Evolutionary conservation across 106 monocot species (phyloP), one percentile per base, ranked within the genome.

Genomic region (Triglochin maritima): DNA sequence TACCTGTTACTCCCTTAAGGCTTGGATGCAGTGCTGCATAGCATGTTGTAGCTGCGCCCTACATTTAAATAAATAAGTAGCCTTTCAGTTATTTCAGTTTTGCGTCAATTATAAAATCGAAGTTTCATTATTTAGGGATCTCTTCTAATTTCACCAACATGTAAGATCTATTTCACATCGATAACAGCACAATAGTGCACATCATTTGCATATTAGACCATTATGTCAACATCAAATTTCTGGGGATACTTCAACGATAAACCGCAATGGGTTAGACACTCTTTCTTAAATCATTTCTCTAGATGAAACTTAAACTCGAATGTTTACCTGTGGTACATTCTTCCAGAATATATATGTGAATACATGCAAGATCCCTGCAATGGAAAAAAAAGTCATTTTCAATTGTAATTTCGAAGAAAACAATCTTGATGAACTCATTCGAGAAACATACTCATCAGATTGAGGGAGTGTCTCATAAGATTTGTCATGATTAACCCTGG

Each of bases 401-500:
- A 61, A 10, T 42, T 61, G 44, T 29, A 29, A 29, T 29, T 29
- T 29, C 29, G 29, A 29, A 29, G 29, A 29, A 29, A 29, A 29
- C 29, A 29, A 29, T 29, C 29, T 29, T 29, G 29, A 29, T 29
- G 29, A 1, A 29, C 29, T 29, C 29, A 29, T 29, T 29, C 29
- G 29, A 1, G 29, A 29, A 29, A 67, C 87, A 64, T 88, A 95
- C 95, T 85, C 90, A 85, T 90, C 9, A 85, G 44, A 48, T 70
- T 3, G 52, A 75, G 67, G 46, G 95, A 84, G 60, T 96, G 95
- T 47, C 88, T 85, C 87, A 83, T 84, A 66, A 96, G 55, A 73
- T 90, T 91, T 3, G 95, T 96, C 87, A 91, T 84, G 81, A 96
- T 91, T 9, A 91, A 12, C 47, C 95, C 95, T 17, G 90, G 95